These are phyloP conservation scores for Pseudocercospora cruenta DNA, from an alignment of 2,329 filamentous ascomycete genomes.

Conservation along the genomic window DNA sequence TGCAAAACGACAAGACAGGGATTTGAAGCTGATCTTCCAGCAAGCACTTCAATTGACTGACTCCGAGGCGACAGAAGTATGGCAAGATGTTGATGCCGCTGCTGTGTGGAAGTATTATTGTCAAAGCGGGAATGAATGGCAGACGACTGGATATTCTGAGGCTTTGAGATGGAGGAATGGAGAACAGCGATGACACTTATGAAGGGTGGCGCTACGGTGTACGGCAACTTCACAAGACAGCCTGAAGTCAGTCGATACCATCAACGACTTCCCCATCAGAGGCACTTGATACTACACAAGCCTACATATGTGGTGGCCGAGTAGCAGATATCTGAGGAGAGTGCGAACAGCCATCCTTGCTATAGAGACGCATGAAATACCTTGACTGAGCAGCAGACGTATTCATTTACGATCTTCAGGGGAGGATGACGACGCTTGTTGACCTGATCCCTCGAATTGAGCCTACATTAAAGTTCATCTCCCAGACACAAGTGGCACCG, in stretches of 20 bases:
- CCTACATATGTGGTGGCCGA: not conserved
- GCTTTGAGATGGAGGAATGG: not conserved
- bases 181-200: too few species aligned
- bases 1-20: not conserved
- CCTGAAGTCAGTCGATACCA: too few species aligned
- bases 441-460: too few species aligned
- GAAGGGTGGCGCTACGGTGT: too few species aligned
- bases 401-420: too few species aligned
- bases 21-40: not conserved
- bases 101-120: constrained; percentile 1
- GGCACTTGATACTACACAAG: not conserved
- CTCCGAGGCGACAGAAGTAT: not conserved
- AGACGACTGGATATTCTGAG: not conserved
- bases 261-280: not conserved
- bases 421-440: too few species aligned
- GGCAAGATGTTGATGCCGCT: not conserved
- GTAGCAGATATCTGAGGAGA: too few species aligned
- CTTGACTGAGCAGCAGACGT: too few species aligned
- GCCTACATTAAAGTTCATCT: too few species aligned
- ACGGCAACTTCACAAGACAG: not conserved
- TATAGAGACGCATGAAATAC: too few species aligned
- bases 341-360: too few species aligned
- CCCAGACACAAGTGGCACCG: too few species aligned
- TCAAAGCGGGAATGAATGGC: not conserved
- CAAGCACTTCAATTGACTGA: not conserved